Percentiles rank a stretch among this genome's conserved stretches.
phyloP scores from a whole-genome alignment of 139 green algal species.

The Chlamydomonas sphaeroides region DNA sequence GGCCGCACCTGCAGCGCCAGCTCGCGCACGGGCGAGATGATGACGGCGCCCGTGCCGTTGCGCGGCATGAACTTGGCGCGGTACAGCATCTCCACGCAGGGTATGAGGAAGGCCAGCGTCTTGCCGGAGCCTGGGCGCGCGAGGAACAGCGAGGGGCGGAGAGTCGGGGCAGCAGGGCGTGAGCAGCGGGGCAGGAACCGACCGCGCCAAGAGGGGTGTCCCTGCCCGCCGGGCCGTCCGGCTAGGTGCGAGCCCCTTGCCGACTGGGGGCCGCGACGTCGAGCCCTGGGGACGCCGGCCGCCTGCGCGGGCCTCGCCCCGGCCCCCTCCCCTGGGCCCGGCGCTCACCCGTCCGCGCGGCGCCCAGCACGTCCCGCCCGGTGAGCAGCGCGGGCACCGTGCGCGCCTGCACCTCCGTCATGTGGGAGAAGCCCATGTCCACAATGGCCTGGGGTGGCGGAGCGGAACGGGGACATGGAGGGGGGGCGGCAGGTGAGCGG shows the following conservation, averaged over 20 bases:
- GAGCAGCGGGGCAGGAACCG: no score
- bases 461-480: neutral
- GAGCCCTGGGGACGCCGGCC: no score
- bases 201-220: no score
- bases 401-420: slow-evolving; percentile 97
- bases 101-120: slow-evolving; percentile 98
- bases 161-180: no score
- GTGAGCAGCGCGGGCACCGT: slow-evolving; percentile 93
- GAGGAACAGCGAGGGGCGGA: no score
- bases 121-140: slow-evolving; percentile 96
- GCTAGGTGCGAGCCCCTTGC: no score
- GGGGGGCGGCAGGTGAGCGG: neutral
- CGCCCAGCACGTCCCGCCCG: slow-evolving; percentile 93
- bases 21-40: slow-evolving; percentile 96
- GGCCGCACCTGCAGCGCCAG: slow-evolving; percentile 86
- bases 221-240: no score
- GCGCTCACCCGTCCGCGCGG: slow-evolving; percentile 82
- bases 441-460: slow-evolving; percentile 54
- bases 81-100: slow-evolving; percentile 91
- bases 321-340: no score
- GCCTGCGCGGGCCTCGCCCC: no score
- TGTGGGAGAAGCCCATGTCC: slow-evolving; percentile 86
- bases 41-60: slow-evolving; percentile 93
- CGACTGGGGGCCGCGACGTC: no score
- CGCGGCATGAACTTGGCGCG: slow-evolving; percentile 93